These are phyloP conservation scores for Corallochytrium limacisporum DNA, from an alignment of 78 protist species.

Conservation along the genomic window DNA sequence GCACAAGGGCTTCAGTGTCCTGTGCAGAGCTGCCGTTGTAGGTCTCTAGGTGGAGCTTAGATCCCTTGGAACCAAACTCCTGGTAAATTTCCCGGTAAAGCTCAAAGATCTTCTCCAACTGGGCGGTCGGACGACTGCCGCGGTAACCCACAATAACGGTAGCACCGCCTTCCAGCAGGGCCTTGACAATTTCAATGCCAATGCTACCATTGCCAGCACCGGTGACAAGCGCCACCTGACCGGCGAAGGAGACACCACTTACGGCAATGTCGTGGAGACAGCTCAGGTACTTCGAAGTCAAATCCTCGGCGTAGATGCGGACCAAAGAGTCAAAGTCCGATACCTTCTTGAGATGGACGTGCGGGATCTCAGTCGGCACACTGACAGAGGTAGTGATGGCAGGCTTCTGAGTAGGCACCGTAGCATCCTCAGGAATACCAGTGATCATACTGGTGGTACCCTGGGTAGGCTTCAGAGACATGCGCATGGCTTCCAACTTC, in stretches of 20 bases:
- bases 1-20: constrained; percentile 18
- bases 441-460: too few relatives aligned
- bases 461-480: too few relatives aligned
- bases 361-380: too few relatives aligned
- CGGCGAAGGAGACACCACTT: constrained; percentile 1
- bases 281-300: not conserved
- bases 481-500: too few relatives aligned
- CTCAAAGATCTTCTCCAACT: not conserved
- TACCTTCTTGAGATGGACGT: too few relatives aligned
- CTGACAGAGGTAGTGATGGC: too few relatives aligned
- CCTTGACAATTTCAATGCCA: not conserved
- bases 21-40: constrained; percentile 15
- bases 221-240: constrained; percentile 29
- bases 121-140: not conserved
- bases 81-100: constrained; percentile 15
- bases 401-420: too few relatives aligned
- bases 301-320: too few relatives aligned
- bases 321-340: too few relatives aligned
- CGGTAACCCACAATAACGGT: constrained; percentile 17
- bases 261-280: not conserved
- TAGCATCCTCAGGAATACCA: too few relatives aligned
- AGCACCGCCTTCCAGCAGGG: constrained; percentile 10
- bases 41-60: constrained; percentile 18
- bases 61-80: constrained; percentile 4
- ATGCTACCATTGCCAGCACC: constrained; percentile 29